Conservation (phyloP, 352 stramenopile genomes). For the Saprolegnia diclina region DNA sequence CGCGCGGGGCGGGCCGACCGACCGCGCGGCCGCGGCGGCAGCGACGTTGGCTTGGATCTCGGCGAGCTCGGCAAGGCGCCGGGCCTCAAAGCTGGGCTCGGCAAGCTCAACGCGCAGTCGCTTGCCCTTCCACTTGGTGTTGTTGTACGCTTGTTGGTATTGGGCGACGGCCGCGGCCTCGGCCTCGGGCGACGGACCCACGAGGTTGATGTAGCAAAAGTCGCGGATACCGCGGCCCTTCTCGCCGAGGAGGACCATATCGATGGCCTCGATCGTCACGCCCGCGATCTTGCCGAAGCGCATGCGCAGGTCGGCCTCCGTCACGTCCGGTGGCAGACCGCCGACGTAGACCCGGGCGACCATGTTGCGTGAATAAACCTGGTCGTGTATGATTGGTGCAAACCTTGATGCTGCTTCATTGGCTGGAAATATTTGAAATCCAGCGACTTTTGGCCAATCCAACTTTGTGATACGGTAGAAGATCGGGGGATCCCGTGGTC, state of each 20-base stretch:
- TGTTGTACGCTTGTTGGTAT: conserved; percentile 24
- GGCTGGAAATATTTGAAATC: neutral
- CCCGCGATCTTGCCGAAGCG: conserved; percentile 17
- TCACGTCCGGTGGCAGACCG: conserved; percentile 14
- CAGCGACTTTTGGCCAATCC: neutral
- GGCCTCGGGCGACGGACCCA: neutral
- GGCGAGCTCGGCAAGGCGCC: neutral
- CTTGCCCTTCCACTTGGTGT: conserved; percentile 25
- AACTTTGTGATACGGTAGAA: neutral
- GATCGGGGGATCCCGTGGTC: no score
- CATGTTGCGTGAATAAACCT: neutral
- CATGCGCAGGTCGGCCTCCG: conserved; percentile 7
- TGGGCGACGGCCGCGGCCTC: conserved; percentile 9
- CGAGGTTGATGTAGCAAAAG: conserved; percentile 22
- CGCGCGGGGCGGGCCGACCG: neutral
- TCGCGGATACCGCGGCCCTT: conserved; percentile 18
- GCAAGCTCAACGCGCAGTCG: conserved; percentile 17
- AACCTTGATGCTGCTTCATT: neutral
- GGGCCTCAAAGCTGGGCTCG: neutral
- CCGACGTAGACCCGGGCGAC: conserved; percentile 21
- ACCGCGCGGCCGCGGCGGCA: conserved; percentile 9
- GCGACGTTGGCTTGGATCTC: neutral
- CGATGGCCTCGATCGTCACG: neutral
- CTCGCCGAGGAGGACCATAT: conserved; percentile 13
- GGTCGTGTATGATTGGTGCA: neutral